These are phyloP conservation scores for Solanum peruvianum DNA, from an alignment of 257 asterid genomes.

Conservation along the genomic window DNA sequence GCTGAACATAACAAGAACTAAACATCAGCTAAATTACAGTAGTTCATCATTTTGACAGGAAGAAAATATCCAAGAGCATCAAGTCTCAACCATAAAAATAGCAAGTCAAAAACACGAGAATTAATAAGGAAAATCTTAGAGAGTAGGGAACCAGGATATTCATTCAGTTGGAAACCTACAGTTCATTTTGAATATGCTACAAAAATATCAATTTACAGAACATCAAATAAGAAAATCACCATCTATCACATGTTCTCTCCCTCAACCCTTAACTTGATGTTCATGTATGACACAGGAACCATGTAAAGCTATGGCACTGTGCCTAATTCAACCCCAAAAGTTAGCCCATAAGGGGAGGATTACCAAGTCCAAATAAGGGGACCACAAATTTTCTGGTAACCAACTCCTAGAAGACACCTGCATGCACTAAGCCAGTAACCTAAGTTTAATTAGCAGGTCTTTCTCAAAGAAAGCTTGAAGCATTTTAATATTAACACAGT, in stretches of 20 bases:
- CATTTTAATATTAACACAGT: neutral
- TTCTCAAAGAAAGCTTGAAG: neutral
- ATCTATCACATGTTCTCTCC: neutral
- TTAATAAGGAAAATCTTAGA: neutral
- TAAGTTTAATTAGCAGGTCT: neutral
- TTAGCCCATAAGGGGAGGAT: neutral
- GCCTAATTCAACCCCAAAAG: neutral
- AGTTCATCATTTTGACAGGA: neutral
- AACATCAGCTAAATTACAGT: constrained; percentile 1
- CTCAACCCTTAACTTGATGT: neutral
- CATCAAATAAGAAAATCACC: neutral
- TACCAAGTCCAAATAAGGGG: neutral
- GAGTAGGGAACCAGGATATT: neutral
- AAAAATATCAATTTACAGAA: neutral
- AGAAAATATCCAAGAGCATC: neutral
- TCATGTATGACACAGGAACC: neutral
- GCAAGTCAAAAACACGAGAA: neutral
- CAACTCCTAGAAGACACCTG: neutral
- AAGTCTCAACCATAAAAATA: neutral
- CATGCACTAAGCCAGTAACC: neutral
- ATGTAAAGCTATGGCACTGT: neutral
- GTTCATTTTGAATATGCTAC: neutral
- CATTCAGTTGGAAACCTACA: neutral
- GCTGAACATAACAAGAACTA: constrained; percentile 23
- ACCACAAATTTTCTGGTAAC: neutral